Percentiles rank a stretch among this genome's conserved stretches.
phyloP scores from a whole-genome alignment of 306 rosid species.

The Malus fusca region DNA sequence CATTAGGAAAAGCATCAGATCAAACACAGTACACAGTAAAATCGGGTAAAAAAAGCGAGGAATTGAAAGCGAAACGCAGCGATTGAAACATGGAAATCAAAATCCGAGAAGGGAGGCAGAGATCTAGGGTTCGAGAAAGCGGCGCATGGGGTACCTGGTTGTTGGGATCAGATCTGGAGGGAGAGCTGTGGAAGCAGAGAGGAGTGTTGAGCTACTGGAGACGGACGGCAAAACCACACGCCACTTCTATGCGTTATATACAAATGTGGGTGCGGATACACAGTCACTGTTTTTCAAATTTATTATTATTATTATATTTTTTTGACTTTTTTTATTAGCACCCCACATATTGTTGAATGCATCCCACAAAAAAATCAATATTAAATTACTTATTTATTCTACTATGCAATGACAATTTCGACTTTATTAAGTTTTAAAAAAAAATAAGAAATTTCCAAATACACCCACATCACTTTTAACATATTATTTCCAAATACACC shows the following conservation, averaged over 20 bases:
- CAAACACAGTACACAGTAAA: neutral
- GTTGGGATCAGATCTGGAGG: slow-evolving; percentile 29
- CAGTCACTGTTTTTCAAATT: neutral
- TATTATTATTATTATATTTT: neutral
- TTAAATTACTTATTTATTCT: no score
- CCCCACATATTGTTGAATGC: no score
- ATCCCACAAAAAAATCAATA: no score
- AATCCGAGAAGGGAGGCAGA: neutral
- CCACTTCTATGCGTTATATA: neutral
- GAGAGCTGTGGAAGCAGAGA: slow-evolving; percentile 9
- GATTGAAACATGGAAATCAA: slow-evolving; percentile 6
- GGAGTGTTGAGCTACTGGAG: neutral
- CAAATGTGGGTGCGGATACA: neutral
- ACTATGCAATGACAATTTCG: no score
- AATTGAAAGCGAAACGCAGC: neutral
- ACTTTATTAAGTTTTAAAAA: no score
- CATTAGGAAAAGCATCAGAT: neutral
- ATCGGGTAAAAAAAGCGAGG: neutral
- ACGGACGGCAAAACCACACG: neutral
- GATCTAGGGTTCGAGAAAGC: slow-evolving; percentile 20
- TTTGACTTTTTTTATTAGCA: no score
- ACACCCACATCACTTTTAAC: no score
- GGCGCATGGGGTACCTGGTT: slow-evolving; percentile 14
- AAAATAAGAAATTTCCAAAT: no score
- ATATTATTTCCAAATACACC: no score